These are phyloP conservation scores for Penicillium robsamsonii DNA, from an alignment of 495 filamentous ascomycete species.

Conservation along the genomic window DNA sequence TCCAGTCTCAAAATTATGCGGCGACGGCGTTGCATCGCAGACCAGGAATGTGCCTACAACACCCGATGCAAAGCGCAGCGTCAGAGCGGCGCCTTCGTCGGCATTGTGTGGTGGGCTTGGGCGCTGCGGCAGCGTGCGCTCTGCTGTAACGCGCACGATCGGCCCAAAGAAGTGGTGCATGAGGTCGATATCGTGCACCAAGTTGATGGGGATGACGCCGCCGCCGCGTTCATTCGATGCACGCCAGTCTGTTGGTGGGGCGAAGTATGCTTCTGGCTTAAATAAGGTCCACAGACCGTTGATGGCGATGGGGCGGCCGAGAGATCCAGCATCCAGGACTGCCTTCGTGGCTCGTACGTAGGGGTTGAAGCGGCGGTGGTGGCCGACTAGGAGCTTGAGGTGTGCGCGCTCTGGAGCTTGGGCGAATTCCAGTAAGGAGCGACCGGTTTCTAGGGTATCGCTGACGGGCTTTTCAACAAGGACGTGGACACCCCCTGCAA, in stretches of 20 bases:
- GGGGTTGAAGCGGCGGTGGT: constrained; percentile 61
- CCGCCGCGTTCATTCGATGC: constrained; percentile 30
- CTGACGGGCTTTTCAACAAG: constrained; percentile 60
- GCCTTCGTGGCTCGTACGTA: constrained; percentile 52
- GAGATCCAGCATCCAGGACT: constrained; percentile 34
- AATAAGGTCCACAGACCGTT: constrained; percentile 54
- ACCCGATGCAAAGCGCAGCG: constrained; percentile 54
- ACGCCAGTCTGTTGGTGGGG: constrained; percentile 49
- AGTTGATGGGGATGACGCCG: constrained; percentile 57
- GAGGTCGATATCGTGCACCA: constrained; percentile 60
- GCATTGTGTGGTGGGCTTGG: constrained; percentile 37
- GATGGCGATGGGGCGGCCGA: constrained; percentile 51
- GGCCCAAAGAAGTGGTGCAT: constrained; percentile 58
- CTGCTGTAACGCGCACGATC: constrained; percentile 50
- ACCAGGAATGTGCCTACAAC: constrained; percentile 58
- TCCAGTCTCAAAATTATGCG: constrained; percentile 54
- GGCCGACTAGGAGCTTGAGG: constrained; percentile 54
- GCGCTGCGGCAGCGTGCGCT: constrained; percentile 44
- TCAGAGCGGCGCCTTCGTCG: constrained; percentile 57
- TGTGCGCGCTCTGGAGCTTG: constrained; percentile 22
- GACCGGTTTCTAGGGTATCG: constrained; percentile 42
- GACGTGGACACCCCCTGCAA: constrained; percentile 49
- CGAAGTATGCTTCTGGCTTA: constrained; percentile 54
- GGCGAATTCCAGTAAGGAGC: constrained; percentile 29
- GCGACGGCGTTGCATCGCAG: constrained; percentile 50